Evolutionary conservation across 2,329 filamentous ascomycete genomes (phyloP).

Genomic region (Fusarium abutilonis): DNA sequence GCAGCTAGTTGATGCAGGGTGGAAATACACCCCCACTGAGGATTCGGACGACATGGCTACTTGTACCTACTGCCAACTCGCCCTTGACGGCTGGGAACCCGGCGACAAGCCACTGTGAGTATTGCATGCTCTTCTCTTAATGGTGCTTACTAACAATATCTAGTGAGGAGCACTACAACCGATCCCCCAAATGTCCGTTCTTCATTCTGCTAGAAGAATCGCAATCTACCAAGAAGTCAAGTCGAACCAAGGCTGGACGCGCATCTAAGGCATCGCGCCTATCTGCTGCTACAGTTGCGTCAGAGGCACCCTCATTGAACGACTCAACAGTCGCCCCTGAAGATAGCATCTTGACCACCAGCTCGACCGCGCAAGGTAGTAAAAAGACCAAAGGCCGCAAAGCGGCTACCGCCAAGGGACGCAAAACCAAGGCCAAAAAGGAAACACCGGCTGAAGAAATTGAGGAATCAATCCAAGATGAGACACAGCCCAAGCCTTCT

Average conservation of each 20-base stretch:
- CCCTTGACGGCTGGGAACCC: constrained; percentile 93
- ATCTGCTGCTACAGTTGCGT: constrained; percentile 62
- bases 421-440: constrained; percentile 58
- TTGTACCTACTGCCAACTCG: constrained; percentile 89
- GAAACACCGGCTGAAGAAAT: constrained; percentile 62
- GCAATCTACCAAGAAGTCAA: constrained; percentile 63
- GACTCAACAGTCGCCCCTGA: constrained; percentile 62
- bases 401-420: constrained; percentile 40
- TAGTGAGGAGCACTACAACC: constrained; percentile 85
- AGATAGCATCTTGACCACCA: constrained; percentile 68
- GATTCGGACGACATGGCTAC: constrained; percentile 90
- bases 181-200: constrained; percentile 83
- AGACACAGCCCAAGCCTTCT: constrained; percentile 50
- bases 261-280: constrained; percentile 76
- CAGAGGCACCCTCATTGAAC: constrained; percentile 58
- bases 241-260: constrained; percentile 63
- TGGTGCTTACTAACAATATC: constrained; percentile 38
- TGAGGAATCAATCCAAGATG: constrained; percentile 37
- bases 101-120: constrained; percentile 86
- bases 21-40: constrained; percentile 87
- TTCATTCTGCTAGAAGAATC: constrained; percentile 74
- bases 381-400: constrained; percentile 71
- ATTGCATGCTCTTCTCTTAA: constrained; percentile 11
- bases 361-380: constrained; percentile 65
- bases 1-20: constrained; percentile 92